Percentiles rank a stretch among this genome's conserved stretches.
phyloP scores from a whole-genome alignment of 1,284 basidiomycete species.

The Fistulina hepatica region DNA sequence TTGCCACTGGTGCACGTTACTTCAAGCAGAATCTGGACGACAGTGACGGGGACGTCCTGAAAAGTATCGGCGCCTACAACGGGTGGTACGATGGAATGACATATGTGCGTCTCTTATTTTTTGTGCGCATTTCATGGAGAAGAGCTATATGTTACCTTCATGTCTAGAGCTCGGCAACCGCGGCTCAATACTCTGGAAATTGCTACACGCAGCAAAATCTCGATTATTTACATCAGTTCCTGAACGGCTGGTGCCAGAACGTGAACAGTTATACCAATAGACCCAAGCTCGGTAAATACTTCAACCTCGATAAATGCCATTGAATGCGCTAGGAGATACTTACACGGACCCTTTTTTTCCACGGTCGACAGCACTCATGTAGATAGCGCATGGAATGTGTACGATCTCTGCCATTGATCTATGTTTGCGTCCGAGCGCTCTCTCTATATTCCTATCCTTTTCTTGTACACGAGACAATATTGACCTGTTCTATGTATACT shows the following conservation, averaged over 20 bases:
- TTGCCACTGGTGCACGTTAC: slow-evolving; percentile 48
- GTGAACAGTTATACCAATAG: slow-evolving; percentile 39
- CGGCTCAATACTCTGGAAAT: slow-evolving; percentile 38
- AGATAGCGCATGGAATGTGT: too few relatives aligned
- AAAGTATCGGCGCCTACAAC: slow-evolving; percentile 67
- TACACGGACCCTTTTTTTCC: too few relatives aligned
- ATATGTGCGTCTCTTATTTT: slow-evolving; percentile 29
- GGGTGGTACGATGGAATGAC: slow-evolving; percentile 65
- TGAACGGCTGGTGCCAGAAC: slow-evolving; percentile 74
- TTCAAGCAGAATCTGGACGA: slow-evolving; percentile 42
- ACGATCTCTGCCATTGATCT: too few relatives aligned
- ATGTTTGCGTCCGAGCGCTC: too few relatives aligned
- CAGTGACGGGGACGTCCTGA: slow-evolving; percentile 50
- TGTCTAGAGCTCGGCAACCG: slow-evolving; percentile 43
- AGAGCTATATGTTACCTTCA: too few relatives aligned
- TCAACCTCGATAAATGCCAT: slow-evolving; percentile 50
- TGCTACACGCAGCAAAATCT: slow-evolving; percentile 72
- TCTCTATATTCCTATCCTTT: too few relatives aligned
- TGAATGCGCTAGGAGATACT: too few relatives aligned
- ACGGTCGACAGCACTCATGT: too few relatives aligned
- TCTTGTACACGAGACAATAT: too few relatives aligned
- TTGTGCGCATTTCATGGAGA: slow-evolving; percentile 5
- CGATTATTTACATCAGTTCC: slow-evolving; percentile 71
- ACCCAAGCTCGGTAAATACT: slow-evolving; percentile 51
- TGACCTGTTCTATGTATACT: too few relatives aligned